Evolutionary conservation across 148 eudicot species (phyloP).

Genomic region (Dianthus caryophyllus): DNA sequence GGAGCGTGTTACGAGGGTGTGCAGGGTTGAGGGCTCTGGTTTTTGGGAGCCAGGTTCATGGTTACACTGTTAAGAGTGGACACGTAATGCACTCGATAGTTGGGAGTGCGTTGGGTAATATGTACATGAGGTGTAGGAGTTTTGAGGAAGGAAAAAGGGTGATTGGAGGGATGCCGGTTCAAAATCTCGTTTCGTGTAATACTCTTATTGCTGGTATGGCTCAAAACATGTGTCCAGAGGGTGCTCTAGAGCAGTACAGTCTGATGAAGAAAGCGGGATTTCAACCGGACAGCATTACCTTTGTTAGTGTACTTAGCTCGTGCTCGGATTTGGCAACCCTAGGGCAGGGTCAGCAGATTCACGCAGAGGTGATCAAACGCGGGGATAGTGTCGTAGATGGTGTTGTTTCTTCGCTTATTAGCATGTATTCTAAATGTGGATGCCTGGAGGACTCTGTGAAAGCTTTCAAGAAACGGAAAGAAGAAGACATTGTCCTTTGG

Average conservation of each 20-base stretch:
- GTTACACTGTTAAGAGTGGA: conserved; percentile 48
- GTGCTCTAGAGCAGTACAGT: conserved; percentile 59
- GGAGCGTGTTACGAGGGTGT: conserved; percentile 74
- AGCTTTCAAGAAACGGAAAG: conserved; percentile 43
- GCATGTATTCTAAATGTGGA: conserved; percentile 90
- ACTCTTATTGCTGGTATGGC: conserved; percentile 74
- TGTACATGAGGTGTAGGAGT: conserved; percentile 79
- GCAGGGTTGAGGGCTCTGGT: conserved; percentile 60
- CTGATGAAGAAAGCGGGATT: conserved; percentile 62
- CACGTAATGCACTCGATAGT: conserved; percentile 45
- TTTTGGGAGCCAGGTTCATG: conserved; percentile 63
- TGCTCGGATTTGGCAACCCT: conserved; percentile 78
- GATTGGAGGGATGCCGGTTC: conserved; percentile 47
- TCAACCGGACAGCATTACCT: conserved; percentile 68
- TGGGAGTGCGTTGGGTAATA: conserved; percentile 72
- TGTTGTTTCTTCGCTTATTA: conserved; percentile 62
- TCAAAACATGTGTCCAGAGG: conserved; percentile 59
- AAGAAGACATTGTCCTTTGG: conserved; percentile 54
- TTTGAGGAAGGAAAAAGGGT: conserved; percentile 57
- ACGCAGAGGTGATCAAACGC: conserved; percentile 62
- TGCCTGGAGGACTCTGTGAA: conserved; percentile 66
- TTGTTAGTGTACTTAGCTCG: conserved; percentile 67
- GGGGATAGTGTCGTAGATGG: conserved; percentile 40
- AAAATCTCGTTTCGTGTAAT: conserved; percentile 52
- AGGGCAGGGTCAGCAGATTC: conserved; percentile 87